phyloP scores from a whole-genome alignment of 1,284 basidiomycete genomes.

The Moesziomyces parantarcticus region DNA sequence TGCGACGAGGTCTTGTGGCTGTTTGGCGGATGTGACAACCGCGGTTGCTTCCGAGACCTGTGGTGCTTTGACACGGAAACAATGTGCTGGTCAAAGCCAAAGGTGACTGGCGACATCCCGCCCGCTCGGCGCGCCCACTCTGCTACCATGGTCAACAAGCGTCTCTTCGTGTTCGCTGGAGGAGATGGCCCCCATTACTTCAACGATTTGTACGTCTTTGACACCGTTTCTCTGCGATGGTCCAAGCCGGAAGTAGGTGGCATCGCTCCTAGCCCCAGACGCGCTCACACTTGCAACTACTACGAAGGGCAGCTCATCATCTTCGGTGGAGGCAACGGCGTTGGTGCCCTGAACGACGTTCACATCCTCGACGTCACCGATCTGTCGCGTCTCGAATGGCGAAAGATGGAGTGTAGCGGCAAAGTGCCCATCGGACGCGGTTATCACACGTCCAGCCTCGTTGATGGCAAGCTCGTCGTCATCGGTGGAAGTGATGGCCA shows the following conservation, averaged over 20 bases:
- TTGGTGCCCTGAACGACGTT: conserved; percentile 86
- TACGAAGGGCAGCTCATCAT: conserved; percentile 81
- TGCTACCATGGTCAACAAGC: conserved; percentile 81
- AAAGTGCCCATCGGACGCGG: conserved; percentile 75
- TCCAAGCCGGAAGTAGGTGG: conserved; percentile 50
- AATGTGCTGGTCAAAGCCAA: conserved; percentile 80
- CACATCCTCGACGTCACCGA: conserved; percentile 82
- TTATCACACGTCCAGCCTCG: conserved; percentile 88
- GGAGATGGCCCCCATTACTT: conserved; percentile 77
- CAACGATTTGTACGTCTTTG: conserved; percentile 80
- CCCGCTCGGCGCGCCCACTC: conserved; percentile 84
- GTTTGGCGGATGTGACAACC: conserved; percentile 87
- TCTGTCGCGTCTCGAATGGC: conserved; percentile 76
- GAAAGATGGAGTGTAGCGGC: conserved; percentile 54
- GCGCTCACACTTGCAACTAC: conserved; percentile 86
- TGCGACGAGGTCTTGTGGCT: conserved; percentile 85
- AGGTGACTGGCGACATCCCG: conserved; percentile 46
- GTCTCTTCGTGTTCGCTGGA: conserved; percentile 85
- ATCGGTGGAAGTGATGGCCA: conserved; percentile 76
- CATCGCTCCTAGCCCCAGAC: conserved; percentile 75
- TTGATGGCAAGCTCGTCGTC: conserved; percentile 84
- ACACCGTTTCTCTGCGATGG: conserved; percentile 72
- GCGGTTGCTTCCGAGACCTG: conserved; percentile 79
- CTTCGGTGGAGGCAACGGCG: conserved; percentile 91
- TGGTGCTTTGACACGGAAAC: conserved; percentile 90